Base-by-base conservation (phyloP, 331 rosid genomes). In the Malus hybrid region DNA sequence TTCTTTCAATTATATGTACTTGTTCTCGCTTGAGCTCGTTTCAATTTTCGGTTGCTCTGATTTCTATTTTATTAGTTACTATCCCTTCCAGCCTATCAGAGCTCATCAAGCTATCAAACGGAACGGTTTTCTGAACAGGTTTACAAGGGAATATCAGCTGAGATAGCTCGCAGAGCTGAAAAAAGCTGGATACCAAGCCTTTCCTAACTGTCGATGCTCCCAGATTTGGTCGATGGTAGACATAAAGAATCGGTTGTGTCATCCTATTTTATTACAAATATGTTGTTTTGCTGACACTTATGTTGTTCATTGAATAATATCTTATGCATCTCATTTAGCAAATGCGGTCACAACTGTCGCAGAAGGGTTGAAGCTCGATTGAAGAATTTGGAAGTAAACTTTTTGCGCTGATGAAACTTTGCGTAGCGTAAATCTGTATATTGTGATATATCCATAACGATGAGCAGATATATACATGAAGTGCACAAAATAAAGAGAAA, bases 1-100 rank as follows among this genome's bases (percentile, higher is more conserved):
- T 90, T 90, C 86, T 83, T 83, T 82, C 96, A 90, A 39, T 83
- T 90, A 83, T 88, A 88, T 86, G 92, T 73, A 90, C 18, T 68
- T 22, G 27, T 24, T 65, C 28, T 14, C 72, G 27, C 81, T 29
- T 42, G 34, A 46, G 59, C 79, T 52, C 67, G 8, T 34, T 34
- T 31, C 57, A 52, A 16, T 59, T 33, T 73, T 12, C 22, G 28
- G 10, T 18, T 7, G 61, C 27, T 66, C 13, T 18, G 65, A 64
- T 63, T 31, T 50, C 22, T 5, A 48, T 32, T 32, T 50, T 14
- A 22, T 48, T 6, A 9, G 10, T 80, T 18, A 14, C 59, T 5
- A 16, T 42, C 7, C 19, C 46, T 20, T 6, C 10, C 19, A 7
- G 16, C 31, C 10, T 0, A 31, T 8, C 12, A 6, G 9, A n/a